Base-by-base conservation (phyloP, 768 basidiomycete genomes). In the Mycena floridula region DNA sequence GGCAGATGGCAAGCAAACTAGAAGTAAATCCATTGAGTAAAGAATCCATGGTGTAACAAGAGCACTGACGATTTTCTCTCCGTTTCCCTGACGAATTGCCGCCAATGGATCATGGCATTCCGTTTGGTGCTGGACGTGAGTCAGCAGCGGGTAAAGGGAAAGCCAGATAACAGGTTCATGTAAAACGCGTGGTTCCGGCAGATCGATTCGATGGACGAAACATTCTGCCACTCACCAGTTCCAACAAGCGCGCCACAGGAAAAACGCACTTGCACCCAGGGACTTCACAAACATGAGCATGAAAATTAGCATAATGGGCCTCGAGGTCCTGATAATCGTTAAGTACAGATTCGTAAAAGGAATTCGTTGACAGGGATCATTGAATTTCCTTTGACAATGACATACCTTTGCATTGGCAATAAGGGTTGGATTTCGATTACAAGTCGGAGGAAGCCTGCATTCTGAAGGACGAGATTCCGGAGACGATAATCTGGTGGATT, bases 81-180 rank as follows among this genome's bases (percentile, higher is more conserved):
- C 90, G 35, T 82, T 74, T 36, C 89, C 85, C 56, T 80, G 83
- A 25, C 79, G 72, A 28, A 90, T 66, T 11, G 76, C 80, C n/a
- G 87, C 81, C 23, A 94, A 65, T 4, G 90, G 85, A 63, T 95
- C 89, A 50, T 95, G 92, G 51, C 83, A 86, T 65, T 95, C 92
- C 20, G 83, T 85, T 58, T 85, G 81, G 62, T 89, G 86, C 85
- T 86, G 54, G 25, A 51, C 46, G 43, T 32, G 38, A 16, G 16
- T 40, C 25, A 40, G 45, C 26, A 30, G 8, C 24, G n/a, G 5
- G 3, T n/a, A 24, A 3, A 6, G 25, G 23, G 25, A 26, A 22
- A 42, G 32, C 32, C 32, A 7, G n/a, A n/a, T n/a, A n/a, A n/a
- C n/a, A n/a, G n/a, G n/a, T n/a, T n/a, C n/a, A n/a, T n/a, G n/a